A percentile compares a stretch with the other conserved stretches of the same genome.
These are phyloP conservation scores for Mrakia blollopis DNA, from an alignment of 768 basidiomycete species.

Conservation along the genomic window DNA sequence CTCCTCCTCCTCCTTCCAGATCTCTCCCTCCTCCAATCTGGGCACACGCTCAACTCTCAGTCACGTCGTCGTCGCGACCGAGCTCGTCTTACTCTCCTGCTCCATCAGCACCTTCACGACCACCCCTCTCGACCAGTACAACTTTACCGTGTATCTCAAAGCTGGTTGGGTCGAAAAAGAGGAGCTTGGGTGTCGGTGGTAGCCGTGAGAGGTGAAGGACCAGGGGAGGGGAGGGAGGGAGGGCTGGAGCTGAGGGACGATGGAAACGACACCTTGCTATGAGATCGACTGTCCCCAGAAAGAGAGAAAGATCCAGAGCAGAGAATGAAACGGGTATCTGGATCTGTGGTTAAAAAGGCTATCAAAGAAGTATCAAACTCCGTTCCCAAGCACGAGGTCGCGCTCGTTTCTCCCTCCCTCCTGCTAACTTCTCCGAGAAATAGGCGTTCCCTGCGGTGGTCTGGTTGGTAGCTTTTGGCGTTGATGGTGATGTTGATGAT, in stretches of 20 bases:
- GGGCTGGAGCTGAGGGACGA: not conserved
- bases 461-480: too few relatives aligned
- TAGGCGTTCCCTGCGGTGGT: too few relatives aligned
- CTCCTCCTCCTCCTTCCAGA: too few relatives aligned
- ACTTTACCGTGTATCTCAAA: not conserved
- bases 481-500: not conserved
- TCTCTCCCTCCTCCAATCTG: too few relatives aligned
- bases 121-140: not conserved
- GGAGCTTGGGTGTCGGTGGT: too few relatives aligned
- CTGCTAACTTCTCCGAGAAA: not conserved
- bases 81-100: not conserved
- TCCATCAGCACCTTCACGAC: not conserved
- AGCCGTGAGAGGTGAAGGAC: not conserved
- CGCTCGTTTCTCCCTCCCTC: not conserved
- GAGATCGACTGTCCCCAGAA: too few relatives aligned
- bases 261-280: not conserved
- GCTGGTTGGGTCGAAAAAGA: too few relatives aligned
- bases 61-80: too few relatives aligned
- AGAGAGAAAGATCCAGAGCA: not conserved
- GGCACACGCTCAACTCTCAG: too few relatives aligned
- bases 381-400: too few relatives aligned
- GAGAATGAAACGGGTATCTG: constrained; percentile 1
- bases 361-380: not conserved
- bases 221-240: too few relatives aligned
- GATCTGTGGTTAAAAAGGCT: not conserved